Evolutionary conservation across 1,284 basidiomycete species (phyloP), one percentile per base, ranked within the genome.

Genomic region (Cutaneotrichosporon dermatis): DNA sequence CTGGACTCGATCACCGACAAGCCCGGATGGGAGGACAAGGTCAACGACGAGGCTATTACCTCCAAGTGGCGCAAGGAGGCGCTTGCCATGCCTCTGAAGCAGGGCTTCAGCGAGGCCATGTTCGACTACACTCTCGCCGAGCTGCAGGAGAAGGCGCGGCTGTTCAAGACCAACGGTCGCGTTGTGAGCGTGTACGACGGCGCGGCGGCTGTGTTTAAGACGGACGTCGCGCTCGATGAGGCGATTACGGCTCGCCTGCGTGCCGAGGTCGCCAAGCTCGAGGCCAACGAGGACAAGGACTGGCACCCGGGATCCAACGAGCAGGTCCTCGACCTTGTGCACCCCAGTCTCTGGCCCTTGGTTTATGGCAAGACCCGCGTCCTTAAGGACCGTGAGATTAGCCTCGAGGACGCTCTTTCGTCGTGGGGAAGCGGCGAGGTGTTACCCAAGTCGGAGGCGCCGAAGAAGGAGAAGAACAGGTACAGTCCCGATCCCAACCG

Each of bases 251-350:
- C n/a, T 3, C 48, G 44, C 9, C 55, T 61, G 35, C 41, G 43
- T 37, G 43, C 34, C 36, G 60, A 51, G 2, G 55, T 53, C 4
- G 45, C 42, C 36, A 48, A 52, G 0, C 60, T 58, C 44, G 57
- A 61, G 43, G 39, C 51, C 16, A 53, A 61, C 11, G 43, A 25
- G 9, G 13, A 54, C 25, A 55, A 58, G 49, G 60, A 58, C 53
- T 58, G 60, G 56, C 56, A 61, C 54, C 56, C 56, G 7, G 56
- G 60, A n/a, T 55, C 56, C 36, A 40, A 61, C 15, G 9, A 40
- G 39, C 35, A 51, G 50, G 60, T 62, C 15, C 60, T 62, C 46
- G 61, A 62, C 41, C 50, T 62, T 36, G 61, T 62, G 7, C 61
- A 62, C 54, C 61, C 61, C 8, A 59, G 57, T 7, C 57, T 62